phyloP scores from a whole-genome alignment of 208 protist genomes.

The Strigomonas galati region DNA sequence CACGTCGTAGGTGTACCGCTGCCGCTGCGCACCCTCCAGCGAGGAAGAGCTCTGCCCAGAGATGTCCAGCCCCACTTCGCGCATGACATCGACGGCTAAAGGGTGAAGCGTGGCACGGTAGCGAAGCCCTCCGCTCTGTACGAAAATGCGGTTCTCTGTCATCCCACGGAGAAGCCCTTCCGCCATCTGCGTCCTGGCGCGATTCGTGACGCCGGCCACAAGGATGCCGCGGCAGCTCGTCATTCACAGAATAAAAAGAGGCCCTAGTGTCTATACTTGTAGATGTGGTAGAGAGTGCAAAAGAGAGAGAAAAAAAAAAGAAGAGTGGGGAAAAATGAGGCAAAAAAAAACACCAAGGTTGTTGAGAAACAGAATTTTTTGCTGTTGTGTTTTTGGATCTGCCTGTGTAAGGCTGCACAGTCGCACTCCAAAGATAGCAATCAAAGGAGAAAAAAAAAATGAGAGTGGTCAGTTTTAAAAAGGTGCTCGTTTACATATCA shows the following conservation, averaged over 20 bases:
- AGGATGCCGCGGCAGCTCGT: conserved; percentile 73
- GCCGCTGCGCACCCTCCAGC: conserved; percentile 46
- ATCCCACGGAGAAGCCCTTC: conserved; percentile 66
- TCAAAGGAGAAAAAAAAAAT: too few relatives aligned
- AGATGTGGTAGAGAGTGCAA: neutral
- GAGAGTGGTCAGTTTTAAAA: too few relatives aligned
- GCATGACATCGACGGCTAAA: conserved; percentile 53
- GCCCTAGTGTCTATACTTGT: conserved; percentile 1
- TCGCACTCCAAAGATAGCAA: neutral
- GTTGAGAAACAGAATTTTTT: conserved; percentile 3
- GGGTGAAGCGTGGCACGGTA: conserved; percentile 58
- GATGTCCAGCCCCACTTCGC: conserved; percentile 52
- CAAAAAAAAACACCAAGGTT: neutral
- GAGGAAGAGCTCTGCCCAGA: conserved; percentile 45
- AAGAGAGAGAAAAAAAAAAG: conserved; percentile 16
- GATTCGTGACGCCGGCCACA: conserved; percentile 69
- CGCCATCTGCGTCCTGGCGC: conserved; percentile 81
- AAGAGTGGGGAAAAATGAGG: conserved; percentile 7
- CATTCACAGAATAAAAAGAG: conserved; percentile 24
- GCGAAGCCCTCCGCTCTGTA: conserved; percentile 67
- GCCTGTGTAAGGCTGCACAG: neutral
- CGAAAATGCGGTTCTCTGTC: conserved; percentile 49
- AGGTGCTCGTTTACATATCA: too few relatives aligned
- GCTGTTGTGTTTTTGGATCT: too few relatives aligned
- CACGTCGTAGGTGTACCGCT: conserved; percentile 79